Evolutionary conservation across 352 stramenopile species (phyloP), one percentile per base, ranked within the genome.

Genomic region (Globisporangium rhizosaccharum): DNA sequence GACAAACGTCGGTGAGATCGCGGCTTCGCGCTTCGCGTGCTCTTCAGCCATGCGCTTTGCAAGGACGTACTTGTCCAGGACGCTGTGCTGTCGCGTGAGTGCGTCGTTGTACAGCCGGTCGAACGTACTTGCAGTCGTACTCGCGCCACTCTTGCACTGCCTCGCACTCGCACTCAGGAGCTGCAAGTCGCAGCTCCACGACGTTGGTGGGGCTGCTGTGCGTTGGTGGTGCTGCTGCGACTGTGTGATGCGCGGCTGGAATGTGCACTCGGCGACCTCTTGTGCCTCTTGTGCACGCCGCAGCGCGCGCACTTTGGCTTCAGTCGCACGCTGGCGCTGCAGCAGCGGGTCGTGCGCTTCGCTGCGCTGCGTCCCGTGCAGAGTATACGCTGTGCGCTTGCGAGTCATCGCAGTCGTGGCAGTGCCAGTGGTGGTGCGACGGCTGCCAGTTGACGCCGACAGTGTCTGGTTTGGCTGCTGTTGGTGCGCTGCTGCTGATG

Each of bases 101-200:
- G 75, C 75, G 46, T 87, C 77, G 18, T 57, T 63, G 36, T 87
- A 87, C 3, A 87, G 70, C 1, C 78, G 69, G 28, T 85, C 68
- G 48, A 83, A 87, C 60, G 55, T 53, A 23, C 23, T 62, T 45
- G 33, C 62, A 61, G 39, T 26, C 2, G 44, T 41, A 15, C 46
- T 20, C 18, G 14, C 7, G 23, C 25, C 37, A 12, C 6, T 26
- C 41, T 61, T 60, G 45, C 45, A 63, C 42, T 57, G 49, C 25
- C 30, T 42, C 20, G 47, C 39, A 45, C 55, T 51, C 0, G 47
- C 46, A 12, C 49, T 54, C 39, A 62, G 36, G 25, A 58, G 51
- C 15, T 26, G 44, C 23, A 62, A 20, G 10, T 62, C 25, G 33
- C 56, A 55, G 37, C 37, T 51, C 47, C 56, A 56, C 6, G 20